Base-by-base conservation (phyloP, 1,284 basidiomycete species). In the Leccinum fallax region DNA sequence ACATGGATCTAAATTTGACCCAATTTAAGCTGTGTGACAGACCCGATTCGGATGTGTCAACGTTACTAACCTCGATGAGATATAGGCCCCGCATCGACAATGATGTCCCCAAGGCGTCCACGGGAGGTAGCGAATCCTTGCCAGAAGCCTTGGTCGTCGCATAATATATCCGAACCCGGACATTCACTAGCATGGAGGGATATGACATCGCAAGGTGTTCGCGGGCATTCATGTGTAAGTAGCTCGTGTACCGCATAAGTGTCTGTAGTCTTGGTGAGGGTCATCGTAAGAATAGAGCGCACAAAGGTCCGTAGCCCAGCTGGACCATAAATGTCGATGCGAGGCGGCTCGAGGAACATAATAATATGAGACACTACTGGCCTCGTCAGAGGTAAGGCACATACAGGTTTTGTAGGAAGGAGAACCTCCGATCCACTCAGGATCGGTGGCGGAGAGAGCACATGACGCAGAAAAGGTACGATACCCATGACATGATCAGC, bases 211-310 rank as follows among this genome's bases (percentile, higher is more conserved):
- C 89, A 90, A 19, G 84, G 73, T 5, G 82, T 83, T 2, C 80
- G 74, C 6, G 73, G 63, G 60, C 88, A 85, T 15, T 78, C 78
- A 0, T 77, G 67, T 34, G 79, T 81, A 13, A 97, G 79, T 0
- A 97, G 82, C 73, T 97, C 95, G 73, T 97, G 93, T 0, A 95
- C 92, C 19, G 83, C 85, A 69, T 89, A 96, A 13, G 81, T 85
- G 30, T 90, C 86, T 1, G 83, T 78, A 2, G 89, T 85, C 40
- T 78, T 81, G 4, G 87, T 87, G 49, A 85, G 77, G 0, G 94
- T 95, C 74, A 93, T 81, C 43, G 82, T 80, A 62, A 96, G 80
- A 49, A 85, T 87, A 40, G 84, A 84, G 38, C 95, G 88, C 21
- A 97, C 78, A 73, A 96, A 89, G 26, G 81, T 77, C 46, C 95